phyloP scores from a whole-genome alignment of 371 early-diverging fungal genomes.

The Mortierella sp. region DNA sequence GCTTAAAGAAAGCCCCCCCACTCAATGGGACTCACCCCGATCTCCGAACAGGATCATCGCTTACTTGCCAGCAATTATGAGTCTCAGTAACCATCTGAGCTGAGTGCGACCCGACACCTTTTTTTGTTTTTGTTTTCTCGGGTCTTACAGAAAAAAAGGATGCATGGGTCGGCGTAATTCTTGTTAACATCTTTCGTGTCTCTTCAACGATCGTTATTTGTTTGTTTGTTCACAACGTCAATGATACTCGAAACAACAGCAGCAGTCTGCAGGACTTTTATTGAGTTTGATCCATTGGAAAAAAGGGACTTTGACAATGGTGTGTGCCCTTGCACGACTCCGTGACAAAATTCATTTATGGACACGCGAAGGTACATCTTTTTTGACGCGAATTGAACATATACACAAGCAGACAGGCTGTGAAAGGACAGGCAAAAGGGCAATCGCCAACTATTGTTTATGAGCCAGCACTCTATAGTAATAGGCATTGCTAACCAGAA shows the following conservation, averaged over 20 bases:
- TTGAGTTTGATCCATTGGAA: neutral
- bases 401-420: neutral
- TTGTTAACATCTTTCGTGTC: neutral
- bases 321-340: neutral
- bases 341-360: neutral
- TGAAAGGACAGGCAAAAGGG: neutral
- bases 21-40: conserved; percentile 1
- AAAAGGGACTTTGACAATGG: neutral
- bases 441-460: neutral
- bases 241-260: neutral
- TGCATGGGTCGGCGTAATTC: neutral
- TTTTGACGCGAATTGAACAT: neutral
- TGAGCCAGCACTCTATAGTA: neutral
- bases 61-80: neutral
- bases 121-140: no score
- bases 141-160: neutral
- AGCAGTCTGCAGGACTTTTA: neutral
- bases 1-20: neutral
- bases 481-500: conserved; percentile 1
- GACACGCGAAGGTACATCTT: neutral
- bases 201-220: neutral
- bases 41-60: conserved; percentile 1
- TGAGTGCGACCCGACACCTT: neutral
- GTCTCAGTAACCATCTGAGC: neutral
- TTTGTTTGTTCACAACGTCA: neutral